Percentiles rank a stretch among this genome's conserved stretches.
phyloP scores from a whole-genome alignment of 768 basidiomycete species.

The Daedalea quercina region DNA sequence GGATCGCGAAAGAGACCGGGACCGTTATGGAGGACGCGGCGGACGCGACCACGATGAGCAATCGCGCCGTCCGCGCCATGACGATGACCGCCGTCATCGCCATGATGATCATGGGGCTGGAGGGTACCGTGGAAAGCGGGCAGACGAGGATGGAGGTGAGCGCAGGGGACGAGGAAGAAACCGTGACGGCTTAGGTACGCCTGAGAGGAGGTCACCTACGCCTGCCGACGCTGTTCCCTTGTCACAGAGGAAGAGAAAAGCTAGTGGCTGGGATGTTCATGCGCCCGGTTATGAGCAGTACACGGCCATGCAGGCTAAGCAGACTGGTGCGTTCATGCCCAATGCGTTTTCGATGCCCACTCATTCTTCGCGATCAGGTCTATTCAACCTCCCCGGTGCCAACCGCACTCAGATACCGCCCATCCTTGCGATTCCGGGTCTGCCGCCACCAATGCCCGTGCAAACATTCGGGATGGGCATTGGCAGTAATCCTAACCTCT shows the following conservation, averaged over 20 bases:
- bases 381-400: conserved; percentile 94
- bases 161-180: conserved; percentile 46
- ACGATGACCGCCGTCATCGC: conserved; percentile 35
- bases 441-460: conserved; percentile 79
- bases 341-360: too few species aligned
- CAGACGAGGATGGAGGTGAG: conserved; percentile 33
- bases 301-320: conserved; percentile 94
- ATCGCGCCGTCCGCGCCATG: conserved; percentile 22
- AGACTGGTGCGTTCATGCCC: conserved; percentile 70
- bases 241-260: conserved; percentile 81
- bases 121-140: conserved; percentile 19
- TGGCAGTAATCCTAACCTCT: conserved; percentile 81
- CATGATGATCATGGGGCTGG: conserved; percentile 25
- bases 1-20: conserved; percentile 26
- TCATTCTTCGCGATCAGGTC: conserved; percentile 40
- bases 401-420: conserved; percentile 85
- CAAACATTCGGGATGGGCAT: conserved; percentile 85
- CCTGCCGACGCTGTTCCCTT: conserved; percentile 79
- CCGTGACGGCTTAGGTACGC: conserved; percentile 53
- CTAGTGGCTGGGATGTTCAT: conserved; percentile 95
- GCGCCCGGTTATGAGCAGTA: conserved; percentile 95
- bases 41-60: conserved; percentile 16
- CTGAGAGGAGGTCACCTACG: conserved; percentile 82
- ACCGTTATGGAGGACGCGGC: conserved; percentile 20
- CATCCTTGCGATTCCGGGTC: conserved; percentile 73